These are phyloP conservation scores for Drechslerella dactyloides DNA, from an alignment of 2,329 filamentous ascomycete genomes.

Conservation along the genomic window DNA sequence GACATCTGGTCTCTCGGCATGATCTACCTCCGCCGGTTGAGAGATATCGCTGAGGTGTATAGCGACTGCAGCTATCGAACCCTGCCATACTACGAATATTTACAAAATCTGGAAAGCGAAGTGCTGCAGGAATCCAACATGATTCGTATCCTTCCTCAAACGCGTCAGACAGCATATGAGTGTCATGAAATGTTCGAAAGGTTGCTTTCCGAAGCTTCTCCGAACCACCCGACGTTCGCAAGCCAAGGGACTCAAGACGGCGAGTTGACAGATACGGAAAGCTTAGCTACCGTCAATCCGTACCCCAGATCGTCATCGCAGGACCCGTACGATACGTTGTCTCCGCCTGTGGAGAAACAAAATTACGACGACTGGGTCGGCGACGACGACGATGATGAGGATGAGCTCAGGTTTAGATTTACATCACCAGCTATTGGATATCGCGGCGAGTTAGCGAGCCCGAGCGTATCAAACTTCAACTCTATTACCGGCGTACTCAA, in stretches of 20 bases:
- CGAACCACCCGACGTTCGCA: neutral
- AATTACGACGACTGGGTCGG: neutral
- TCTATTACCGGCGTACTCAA: too few relatives aligned
- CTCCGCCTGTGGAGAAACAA: neutral
- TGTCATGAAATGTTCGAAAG: neutral
- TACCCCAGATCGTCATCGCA: neutral
- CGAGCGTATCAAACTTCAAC: too few relatives aligned
- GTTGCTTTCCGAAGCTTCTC: neutral
- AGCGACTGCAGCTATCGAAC: neutral
- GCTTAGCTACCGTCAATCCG: neutral
- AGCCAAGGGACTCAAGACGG: neutral
- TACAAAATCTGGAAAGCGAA: neutral
- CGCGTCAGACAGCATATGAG: neutral
- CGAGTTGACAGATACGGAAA: neutral
- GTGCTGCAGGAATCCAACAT: neutral
- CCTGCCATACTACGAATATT: neutral
- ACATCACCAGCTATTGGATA: neutral
- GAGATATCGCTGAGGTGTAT: neutral
- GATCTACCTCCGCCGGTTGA: neutral
- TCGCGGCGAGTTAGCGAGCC: neutral
- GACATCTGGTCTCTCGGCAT: constrained; percentile 14
- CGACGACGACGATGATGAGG: neutral
- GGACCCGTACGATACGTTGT: constrained; percentile 1
- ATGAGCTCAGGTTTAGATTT: constrained; percentile 11
- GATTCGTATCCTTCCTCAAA: neutral